Conservation (phyloP, 1,284 basidiomycete genomes). For the Kwoniella shivajii region DNA sequence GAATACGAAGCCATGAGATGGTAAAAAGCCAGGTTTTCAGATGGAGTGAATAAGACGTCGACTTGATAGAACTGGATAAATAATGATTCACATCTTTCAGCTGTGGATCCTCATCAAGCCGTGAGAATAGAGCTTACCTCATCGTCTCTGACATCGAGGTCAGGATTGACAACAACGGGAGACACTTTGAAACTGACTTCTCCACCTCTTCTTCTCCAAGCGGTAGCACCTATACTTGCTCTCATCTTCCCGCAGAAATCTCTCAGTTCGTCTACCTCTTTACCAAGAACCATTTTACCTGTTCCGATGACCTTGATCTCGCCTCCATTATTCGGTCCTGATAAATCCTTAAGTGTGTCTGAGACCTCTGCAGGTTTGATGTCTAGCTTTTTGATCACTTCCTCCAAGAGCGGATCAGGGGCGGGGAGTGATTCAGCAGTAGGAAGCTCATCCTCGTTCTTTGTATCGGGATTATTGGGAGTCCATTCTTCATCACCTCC, state of each 20-base stretch:
- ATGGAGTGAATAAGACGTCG: constrained; percentile 33
- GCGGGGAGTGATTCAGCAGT: background rate
- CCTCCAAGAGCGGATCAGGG: background rate
- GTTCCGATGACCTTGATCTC: background rate
- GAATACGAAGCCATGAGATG: constrained; percentile 23
- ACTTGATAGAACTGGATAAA: constrained; percentile 35
- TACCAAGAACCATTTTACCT: background rate
- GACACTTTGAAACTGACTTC: constrained; percentile 19
- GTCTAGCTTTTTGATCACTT: background rate
- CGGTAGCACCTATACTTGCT: constrained; percentile 6
- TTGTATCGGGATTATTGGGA: background rate
- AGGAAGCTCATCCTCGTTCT: background rate
- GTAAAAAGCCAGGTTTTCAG: constrained; percentile 17
- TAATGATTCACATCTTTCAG: background rate
- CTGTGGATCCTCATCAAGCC: background rate
- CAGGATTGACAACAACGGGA: background rate
- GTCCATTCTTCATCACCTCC: constrained; percentile 15
- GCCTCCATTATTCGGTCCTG: background rate
- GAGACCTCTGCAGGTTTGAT: background rate
- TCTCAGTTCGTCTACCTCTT: constrained; percentile 15
- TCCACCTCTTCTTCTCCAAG: constrained; percentile 17
- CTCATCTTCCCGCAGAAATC: constrained; percentile 18
- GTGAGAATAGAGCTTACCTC: constrained; percentile 4
- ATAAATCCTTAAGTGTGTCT: background rate
- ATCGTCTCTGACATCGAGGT: constrained; percentile 7